phyloP scores from a whole-genome alignment of 768 basidiomycete species.

The Crucibulum laeve region DNA sequence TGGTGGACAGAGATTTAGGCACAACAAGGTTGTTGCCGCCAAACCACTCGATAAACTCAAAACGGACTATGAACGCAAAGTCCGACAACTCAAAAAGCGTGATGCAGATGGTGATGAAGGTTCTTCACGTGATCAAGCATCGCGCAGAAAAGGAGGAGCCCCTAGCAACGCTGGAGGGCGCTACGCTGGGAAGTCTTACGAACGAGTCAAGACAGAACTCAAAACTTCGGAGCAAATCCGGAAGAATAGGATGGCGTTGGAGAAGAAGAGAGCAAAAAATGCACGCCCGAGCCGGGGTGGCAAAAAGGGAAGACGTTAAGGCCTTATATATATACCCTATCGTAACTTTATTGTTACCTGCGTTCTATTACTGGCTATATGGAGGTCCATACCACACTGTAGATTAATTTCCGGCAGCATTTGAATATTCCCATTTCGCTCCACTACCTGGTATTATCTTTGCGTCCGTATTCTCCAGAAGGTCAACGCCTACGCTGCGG shows the following conservation, averaged over 20 bases:
- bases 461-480: constrained; percentile 50
- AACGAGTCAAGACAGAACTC: constrained; percentile 75
- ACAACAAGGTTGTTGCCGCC: constrained; percentile 56
- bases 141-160: constrained; percentile 13
- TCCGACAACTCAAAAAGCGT: constrained; percentile 57
- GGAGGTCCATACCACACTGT: no score
- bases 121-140: constrained; percentile 11
- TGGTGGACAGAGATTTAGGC: constrained; percentile 66
- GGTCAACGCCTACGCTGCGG: constrained; percentile 76
- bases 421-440: constrained; percentile 80
- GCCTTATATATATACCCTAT: not conserved
- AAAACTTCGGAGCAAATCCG: constrained; percentile 86
- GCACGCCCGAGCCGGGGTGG: constrained; percentile 60
- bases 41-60: constrained; percentile 77
- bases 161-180: constrained; percentile 38
- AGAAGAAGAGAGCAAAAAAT: constrained; percentile 73
- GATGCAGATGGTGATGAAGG: constrained; percentile 27
- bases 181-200: constrained; percentile 55
- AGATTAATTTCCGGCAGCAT: constrained; percentile 12
- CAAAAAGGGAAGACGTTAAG: constrained; percentile 28
- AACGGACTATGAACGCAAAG: constrained; percentile 72
- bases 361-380: no score
- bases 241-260: constrained; percentile 60
- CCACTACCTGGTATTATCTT: constrained; percentile 58
- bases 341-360: not conserved